Evolutionary conservation across 1,139 yeast genomes (phyloP), one percentile per base, ranked within the genome.

Genomic region (Pichia sp.): DNA sequence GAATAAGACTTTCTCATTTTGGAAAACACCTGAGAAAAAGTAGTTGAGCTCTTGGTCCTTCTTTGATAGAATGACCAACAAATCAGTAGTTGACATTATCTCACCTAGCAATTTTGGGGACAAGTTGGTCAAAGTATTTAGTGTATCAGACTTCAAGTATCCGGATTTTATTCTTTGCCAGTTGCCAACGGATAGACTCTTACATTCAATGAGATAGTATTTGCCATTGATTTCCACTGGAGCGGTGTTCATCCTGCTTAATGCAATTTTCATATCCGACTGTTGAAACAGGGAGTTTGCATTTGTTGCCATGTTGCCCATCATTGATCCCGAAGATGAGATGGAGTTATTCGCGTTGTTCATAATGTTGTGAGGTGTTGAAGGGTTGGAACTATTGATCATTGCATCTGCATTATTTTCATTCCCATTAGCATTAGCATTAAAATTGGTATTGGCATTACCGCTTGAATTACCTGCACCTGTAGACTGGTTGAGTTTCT

Each of bases 121-220:
- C 27, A 82, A 58, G 49, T 81, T 81, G 17, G 71, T 64, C 37
- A 80, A 60, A 35, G 66, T 67, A 34, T 61, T 60, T 28, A 67
- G 58, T 35, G 72, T 62, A 19, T 58, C 48, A 47, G 54, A 44
- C 34, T 60, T 54, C 40, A 76, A 62, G 39, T 65, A 63, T 1
- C 88, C 91, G 27, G 80, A 68, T 53, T 76, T 76, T 45, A 80
- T 69, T 46, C 93, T 61, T 55, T 81, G 87, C 93, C 93, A 82
- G 30, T 78, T 68, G 0, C 91, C 91, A 19, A 82, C 87, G 2
- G 81, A 72, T 16, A 81, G 64, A 18, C 83, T 75, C 36, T 70
- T 64, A 45, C 83, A 72, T 48, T 81, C 86, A 30, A 81, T 68
- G 47, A 79, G 72, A 51, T 75, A 72, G 55, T 81, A 82, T 48